These are phyloP conservation scores for Candida caryicola DNA, from an alignment of 805 yeast species.

Conservation along the genomic window DNA sequence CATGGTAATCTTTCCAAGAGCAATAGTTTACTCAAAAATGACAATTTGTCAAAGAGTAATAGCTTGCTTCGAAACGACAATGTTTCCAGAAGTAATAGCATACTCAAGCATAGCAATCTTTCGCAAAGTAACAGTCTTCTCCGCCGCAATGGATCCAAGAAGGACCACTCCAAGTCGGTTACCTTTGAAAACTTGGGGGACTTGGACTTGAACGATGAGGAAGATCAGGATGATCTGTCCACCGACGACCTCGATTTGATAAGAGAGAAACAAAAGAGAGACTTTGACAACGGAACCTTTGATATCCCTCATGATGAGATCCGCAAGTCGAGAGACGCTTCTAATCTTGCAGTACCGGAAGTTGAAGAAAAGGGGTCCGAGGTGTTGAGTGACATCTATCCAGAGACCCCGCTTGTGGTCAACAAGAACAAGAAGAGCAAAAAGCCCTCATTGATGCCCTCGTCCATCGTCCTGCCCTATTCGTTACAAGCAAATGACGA, in stretches of 20 bases:
- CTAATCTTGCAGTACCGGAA: slow-evolving; percentile 1
- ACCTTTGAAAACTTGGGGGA: slow-evolving; percentile 38
- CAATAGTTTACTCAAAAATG: neutral
- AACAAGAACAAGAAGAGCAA: slow-evolving; percentile 20
- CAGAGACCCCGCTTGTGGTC: slow-evolving; percentile 35
- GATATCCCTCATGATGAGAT: slow-evolving; percentile 23
- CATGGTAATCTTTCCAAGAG: neutral
- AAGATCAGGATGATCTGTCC: slow-evolving; percentile 7
- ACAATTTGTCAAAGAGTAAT: neutral
- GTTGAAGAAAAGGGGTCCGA: slow-evolving; percentile 36
- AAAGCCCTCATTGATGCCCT: slow-evolving; percentile 4
- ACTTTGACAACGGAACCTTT: slow-evolving; percentile 18
- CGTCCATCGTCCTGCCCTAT: neutral
- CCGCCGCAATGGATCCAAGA: slow-evolving; percentile 3
- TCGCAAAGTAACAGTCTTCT: slow-evolving; percentile 6
- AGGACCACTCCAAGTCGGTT: slow-evolving; percentile 29
- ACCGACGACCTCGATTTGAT: slow-evolving; percentile 17
- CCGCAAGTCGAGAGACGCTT: neutral
- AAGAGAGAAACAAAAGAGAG: slow-evolving; percentile 13
- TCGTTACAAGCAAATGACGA: neutral
- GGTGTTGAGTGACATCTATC: slow-evolving; percentile 39
- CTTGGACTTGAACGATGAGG: slow-evolving; percentile 15
- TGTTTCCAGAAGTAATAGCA: slow-evolving; percentile 3
- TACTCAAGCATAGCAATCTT: slow-evolving; percentile 1
- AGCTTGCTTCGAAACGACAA: neutral